These are phyloP conservation scores for Astraeus odoratus DNA, from an alignment of 768 basidiomycete genomes.

Conservation along the genomic window DNA sequence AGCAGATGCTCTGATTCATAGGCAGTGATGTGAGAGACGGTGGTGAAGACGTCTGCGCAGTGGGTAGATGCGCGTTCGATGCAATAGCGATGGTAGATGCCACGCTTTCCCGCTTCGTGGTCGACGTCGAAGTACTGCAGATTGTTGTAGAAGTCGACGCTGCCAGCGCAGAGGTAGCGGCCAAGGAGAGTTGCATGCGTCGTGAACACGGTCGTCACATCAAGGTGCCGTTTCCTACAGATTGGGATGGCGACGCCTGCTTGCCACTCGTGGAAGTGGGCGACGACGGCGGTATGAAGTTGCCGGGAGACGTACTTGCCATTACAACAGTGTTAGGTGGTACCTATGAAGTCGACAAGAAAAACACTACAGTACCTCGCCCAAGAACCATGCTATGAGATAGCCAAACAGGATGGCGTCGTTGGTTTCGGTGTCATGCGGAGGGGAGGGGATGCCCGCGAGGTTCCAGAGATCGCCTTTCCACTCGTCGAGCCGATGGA, in stretches of 20 bases:
- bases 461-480: conserved; percentile 98
- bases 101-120: conserved; percentile 97
- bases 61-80: conserved; percentile 94
- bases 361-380: too few relatives aligned
- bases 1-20: conserved; percentile 95
- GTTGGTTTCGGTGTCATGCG: conserved; percentile 96
- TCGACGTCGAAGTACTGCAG: conserved; percentile 99
- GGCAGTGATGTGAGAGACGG: conserved; percentile 96
- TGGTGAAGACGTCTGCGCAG: conserved; percentile 97
- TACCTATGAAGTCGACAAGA: too few relatives aligned
- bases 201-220: conserved; percentile 97
- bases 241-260: conserved; percentile 93
- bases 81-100: conserved; percentile 97
- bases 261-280: conserved; percentile 99
- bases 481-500: conserved; percentile 92
- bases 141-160: conserved; percentile 99
- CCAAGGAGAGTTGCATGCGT: conserved; percentile 98
- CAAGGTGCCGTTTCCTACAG: conserved; percentile 93
- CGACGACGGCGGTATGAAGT: conserved; percentile 79
- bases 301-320: conserved; percentile 78
- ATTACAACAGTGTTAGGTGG: conserved; percentile 6
- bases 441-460: conserved; percentile 95
- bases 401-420: conserved; percentile 98
- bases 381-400: conserved; percentile 98
- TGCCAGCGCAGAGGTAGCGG: conserved; percentile 96